Evolutionary conservation across 192 early-diverging fungal species (phyloP).

Genomic region (Radiomyces spectabilis): DNA sequence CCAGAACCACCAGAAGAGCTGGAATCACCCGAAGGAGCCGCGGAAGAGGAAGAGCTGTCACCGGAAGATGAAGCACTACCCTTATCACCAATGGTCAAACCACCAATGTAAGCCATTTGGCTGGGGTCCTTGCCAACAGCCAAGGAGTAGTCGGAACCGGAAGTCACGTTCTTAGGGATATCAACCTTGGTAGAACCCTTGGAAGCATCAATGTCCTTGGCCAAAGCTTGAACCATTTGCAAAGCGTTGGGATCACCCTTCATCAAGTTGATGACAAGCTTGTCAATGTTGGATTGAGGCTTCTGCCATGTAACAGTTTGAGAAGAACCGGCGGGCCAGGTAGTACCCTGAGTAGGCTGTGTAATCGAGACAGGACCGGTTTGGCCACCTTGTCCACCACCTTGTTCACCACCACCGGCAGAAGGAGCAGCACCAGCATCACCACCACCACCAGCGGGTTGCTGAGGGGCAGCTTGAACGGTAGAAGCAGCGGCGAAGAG

Average conservation of each 20-base stretch:
- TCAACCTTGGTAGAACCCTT: not conserved
- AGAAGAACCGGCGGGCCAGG: conserved; percentile 9
- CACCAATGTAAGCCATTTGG: not conserved
- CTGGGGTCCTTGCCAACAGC: not conserved
- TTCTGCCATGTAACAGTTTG: conserved; percentile 10
- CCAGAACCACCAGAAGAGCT: no score
- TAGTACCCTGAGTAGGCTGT: conserved; percentile 5
- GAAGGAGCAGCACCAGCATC: not conserved
- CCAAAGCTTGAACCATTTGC: not conserved
- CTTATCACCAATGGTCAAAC: not conserved
- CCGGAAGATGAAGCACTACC: no score
- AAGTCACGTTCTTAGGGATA: not conserved
- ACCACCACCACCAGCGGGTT: not conserved
- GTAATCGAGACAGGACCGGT: conserved; percentile 12
- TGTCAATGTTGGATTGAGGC: no score
- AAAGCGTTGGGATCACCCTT: not conserved
- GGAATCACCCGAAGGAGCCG: not conserved
- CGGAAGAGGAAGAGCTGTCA: not conserved
- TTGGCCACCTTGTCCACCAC: not conserved
- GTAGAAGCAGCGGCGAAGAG: not conserved
- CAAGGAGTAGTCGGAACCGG: not conserved
- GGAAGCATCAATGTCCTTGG: not conserved
- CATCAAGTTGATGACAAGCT: no score
- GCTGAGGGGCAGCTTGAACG: not conserved
- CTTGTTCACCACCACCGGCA: no score